Conservation (phyloP, 345 rosid genomes). For the Acer campestre region DNA sequence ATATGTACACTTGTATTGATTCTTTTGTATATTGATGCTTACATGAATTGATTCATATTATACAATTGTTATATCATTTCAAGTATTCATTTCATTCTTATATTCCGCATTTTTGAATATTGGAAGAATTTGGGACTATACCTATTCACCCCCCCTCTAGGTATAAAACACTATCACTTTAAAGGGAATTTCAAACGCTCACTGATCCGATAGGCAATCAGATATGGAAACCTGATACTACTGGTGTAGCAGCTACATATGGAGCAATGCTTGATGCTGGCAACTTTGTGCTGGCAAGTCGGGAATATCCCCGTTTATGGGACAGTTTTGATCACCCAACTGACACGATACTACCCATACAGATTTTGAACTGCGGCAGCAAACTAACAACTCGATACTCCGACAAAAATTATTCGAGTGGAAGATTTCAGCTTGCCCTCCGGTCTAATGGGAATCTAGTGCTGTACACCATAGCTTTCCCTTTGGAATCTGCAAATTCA, state of each 20-base stretch:
- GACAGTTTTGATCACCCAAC: conserved; percentile 52
- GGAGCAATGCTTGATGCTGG: conserved; percentile 57
- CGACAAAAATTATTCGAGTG: conserved; percentile 33
- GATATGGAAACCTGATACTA: conserved; percentile 31
- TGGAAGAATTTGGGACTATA: too few relatives aligned
- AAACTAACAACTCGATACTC: conserved; percentile 32
- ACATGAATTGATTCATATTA: too few relatives aligned
- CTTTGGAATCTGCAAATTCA: conserved; percentile 1
- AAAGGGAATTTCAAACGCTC: too few relatives aligned
- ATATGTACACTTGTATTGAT: too few relatives aligned
- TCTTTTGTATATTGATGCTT: too few relatives aligned
- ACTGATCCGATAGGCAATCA: conserved; percentile 27
- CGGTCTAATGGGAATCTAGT: conserved; percentile 39
- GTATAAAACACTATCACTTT: too few relatives aligned
- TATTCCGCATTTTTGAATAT: too few relatives aligned
- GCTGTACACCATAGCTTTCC: conserved; percentile 28
- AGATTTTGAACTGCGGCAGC: conserved; percentile 24
- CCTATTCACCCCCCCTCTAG: too few relatives aligned
- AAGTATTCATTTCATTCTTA: too few relatives aligned
- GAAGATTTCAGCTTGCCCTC: conserved; percentile 36
- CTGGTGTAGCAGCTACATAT: conserved; percentile 28
- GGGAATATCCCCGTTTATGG: conserved; percentile 38
- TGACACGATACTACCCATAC: conserved; percentile 56
- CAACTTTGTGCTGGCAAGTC: conserved; percentile 42
- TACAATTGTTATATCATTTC: too few relatives aligned